These are phyloP conservation scores for Candida maesae DNA, from an alignment of 805 yeast genomes.

Conservation along the genomic window DNA sequence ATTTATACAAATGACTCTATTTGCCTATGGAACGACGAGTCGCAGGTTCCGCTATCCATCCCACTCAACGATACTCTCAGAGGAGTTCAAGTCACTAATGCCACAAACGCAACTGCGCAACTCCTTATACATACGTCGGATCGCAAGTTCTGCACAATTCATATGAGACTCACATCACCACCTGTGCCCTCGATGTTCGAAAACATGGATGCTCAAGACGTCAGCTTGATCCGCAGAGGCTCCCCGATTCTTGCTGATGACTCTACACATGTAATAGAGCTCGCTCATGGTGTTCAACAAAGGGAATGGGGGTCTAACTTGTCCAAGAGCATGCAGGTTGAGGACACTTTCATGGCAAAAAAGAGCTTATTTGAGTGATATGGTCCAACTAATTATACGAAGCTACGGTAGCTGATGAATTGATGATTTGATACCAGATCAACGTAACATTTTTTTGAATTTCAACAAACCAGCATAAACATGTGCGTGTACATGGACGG, in stretches of 20 bases:
- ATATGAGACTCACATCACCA: conserved; percentile 4
- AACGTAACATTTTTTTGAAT: too few species aligned
- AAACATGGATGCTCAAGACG: conserved; percentile 14
- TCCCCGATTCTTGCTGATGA: conserved; percentile 20
- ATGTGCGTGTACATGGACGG: too few species aligned
- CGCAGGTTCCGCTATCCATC: not conserved
- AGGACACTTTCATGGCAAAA: conserved; percentile 20
- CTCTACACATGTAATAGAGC: conserved; percentile 15
- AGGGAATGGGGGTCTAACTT: conserved; percentile 22
- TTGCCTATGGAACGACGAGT: conserved; percentile 10
- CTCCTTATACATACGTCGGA: conserved; percentile 9
- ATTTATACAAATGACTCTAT: conserved; percentile 12
- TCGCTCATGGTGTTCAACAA: conserved; percentile 24
- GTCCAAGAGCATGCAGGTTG: conserved; percentile 12
- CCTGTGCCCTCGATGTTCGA: conserved; percentile 6
- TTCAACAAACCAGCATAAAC: too few species aligned
- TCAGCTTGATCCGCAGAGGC: conserved; percentile 16
- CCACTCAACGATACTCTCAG: not conserved
- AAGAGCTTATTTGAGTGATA: conserved; percentile 1
- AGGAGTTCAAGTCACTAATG: conserved; percentile 8
- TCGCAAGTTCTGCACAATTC: conserved; percentile 6
- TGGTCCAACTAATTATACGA: not conserved
- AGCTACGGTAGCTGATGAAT: too few species aligned
- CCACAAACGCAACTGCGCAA: conserved; percentile 3
- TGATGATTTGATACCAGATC: too few species aligned